A percentile compares a stretch with the other conserved stretches of the same genome.
Evolutionary conservation across 257 asterid genomes (phyloP).

Genomic region (Scutellaria minor): DNA sequence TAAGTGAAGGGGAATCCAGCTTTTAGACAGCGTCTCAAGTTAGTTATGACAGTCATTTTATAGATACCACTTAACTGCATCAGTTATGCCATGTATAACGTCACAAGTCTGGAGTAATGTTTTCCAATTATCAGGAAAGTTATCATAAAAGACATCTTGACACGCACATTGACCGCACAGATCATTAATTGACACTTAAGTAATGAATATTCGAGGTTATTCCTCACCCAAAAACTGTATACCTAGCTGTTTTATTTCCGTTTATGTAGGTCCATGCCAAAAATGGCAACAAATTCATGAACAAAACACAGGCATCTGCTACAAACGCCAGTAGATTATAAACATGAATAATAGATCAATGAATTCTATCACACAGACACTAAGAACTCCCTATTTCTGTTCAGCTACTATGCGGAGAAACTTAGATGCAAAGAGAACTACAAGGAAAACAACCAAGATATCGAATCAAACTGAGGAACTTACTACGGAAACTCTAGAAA

Average conservation of each 20-base stretch:
- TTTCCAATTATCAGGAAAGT: conserved; percentile 13
- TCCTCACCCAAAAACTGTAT: conserved; percentile 2
- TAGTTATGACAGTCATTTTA: neutral
- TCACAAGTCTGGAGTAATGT: conserved; percentile 9
- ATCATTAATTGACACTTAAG: neutral
- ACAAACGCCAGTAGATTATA: neutral
- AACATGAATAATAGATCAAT: neutral
- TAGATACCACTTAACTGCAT: neutral
- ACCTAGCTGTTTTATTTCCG: conserved; percentile 5
- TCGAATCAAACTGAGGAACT: neutral
- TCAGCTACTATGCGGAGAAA: neutral
- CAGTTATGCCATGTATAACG: neutral
- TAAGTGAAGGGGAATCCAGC: conserved; percentile 7
- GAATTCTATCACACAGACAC: neutral
- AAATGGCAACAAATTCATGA: neutral
- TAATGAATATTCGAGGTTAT: neutral
- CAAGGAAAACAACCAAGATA: neutral
- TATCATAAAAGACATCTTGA: neutral
- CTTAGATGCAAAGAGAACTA: neutral
- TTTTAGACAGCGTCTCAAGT: neutral
- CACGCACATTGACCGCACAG: conserved; percentile 1
- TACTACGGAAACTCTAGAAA: neutral
- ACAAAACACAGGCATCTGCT: neutral
- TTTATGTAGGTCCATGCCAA: neutral
- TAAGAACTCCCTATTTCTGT: neutral